Base-by-base conservation (phyloP, 1,284 basidiomycete species). In the Leccinum pallidistipes region DNA sequence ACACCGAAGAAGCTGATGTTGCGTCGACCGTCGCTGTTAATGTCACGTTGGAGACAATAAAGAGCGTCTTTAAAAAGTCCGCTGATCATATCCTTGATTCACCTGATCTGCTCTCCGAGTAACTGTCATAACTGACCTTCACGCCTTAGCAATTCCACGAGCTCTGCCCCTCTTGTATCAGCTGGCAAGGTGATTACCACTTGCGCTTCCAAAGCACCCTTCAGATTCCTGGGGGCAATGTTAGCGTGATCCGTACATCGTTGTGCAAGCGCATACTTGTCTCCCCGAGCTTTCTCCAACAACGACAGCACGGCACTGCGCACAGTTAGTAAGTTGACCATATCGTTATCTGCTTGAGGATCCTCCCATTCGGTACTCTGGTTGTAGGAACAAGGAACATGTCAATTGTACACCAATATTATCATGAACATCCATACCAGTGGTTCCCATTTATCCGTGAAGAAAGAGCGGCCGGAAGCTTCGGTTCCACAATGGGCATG, bases 11-110 rank as follows among this genome's bases (percentile, higher is more conserved):
- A 5, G 66, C 61, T 0, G 77, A 70, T 5, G 76, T 76, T 8
- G 78, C 64, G 7, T 79, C 78, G 2, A 72, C 78, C 60, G 80
- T 76, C 60, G 83, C 77, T 0, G 72, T 72, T 14, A 90, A 63
- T 12, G 71, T 75, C 16, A 84, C 89, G 55, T 88, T 80, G 1
- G 93, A 94, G 3, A 92, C 88, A 60, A 93, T 91, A 72, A 93
- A 91, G 3, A 95, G 77, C 0, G 85, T 86, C 67, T 87, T 86
- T 32, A 94, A 77, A 61, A 86, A 81, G 10, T 75, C 68, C 66
- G 82, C 91, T 93, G 59, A 32, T 57, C 7, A 32, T 5, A 57
- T 29, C 34, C 47, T 51, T 16, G 24, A 32, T 54, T 68, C 36
- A 67, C 50, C 9, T 49, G n/a, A 38, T 8, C 29, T 5, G 16